A percentile compares a stretch with the other conserved stretches of the same genome.
Evolutionary conservation across 768 basidiomycete species (phyloP).

Genomic region (Trametes cubensis): DNA sequence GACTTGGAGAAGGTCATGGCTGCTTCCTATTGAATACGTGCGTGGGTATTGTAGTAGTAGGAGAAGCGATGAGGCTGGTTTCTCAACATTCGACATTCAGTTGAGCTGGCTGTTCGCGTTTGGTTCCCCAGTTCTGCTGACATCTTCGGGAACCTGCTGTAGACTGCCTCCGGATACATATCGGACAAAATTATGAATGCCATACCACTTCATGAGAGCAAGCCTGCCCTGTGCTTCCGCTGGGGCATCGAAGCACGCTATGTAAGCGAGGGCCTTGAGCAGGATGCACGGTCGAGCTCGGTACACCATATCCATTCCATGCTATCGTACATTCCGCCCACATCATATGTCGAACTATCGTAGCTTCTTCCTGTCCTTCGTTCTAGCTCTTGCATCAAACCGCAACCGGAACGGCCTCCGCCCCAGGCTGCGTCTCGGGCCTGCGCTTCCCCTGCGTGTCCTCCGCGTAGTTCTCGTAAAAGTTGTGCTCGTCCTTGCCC

Average conservation of each 20-base stretch:
- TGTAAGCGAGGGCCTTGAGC: too few species aligned
- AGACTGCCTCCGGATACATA: not conserved
- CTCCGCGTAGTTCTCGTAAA: constrained; percentile 85
- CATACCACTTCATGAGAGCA: too few species aligned
- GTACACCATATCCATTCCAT: not conserved
- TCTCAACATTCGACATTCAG: not conserved
- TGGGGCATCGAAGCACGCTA: too few species aligned
- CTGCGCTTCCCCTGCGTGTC: constrained; percentile 43
- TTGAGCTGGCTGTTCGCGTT: too few species aligned
- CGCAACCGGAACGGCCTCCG: constrained; percentile 4
- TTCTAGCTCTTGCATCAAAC: not conserved
- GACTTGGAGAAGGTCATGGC: too few species aligned
- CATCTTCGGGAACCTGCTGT: not conserved
- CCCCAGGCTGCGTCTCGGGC: constrained; percentile 21
- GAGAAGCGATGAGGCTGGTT: not conserved
- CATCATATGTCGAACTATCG: too few species aligned
- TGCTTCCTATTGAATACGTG: too few species aligned
- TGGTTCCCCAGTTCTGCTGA: too few species aligned
- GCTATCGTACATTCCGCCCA: not conserved
- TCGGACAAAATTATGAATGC: too few species aligned
- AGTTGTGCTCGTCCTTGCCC: constrained; percentile 70
- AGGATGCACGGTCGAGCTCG: not conserved
- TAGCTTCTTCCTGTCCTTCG: not conserved
- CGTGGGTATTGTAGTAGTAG: too few species aligned
- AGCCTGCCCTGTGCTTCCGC: too few species aligned